Base-by-base conservation (phyloP, 78 protist genomes). In the Chrysochromulina tobinii region DNA sequence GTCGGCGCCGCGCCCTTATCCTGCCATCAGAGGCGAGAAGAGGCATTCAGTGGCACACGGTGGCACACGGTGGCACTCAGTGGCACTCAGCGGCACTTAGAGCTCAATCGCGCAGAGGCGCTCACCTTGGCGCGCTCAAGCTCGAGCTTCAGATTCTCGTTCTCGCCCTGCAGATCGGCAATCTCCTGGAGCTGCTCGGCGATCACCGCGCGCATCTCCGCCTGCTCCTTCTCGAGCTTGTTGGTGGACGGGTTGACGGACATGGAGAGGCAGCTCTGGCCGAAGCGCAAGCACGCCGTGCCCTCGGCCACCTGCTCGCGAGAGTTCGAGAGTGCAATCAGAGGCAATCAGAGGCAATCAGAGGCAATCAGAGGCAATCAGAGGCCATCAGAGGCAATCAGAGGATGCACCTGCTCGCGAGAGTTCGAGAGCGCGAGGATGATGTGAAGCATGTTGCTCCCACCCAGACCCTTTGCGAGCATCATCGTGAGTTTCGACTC, bases 181-280 rank as follows among this genome's bases (percentile, higher is more conserved):
- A 72, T 72, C 81, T 72, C 81, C 53, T 3, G 11, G n/a, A 72
- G 5, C 81, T 72, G 81, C 53, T 72, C 81, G 17, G 20, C 12
- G 81, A 72, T 72, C 81, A 72, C 81, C 21, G 81, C 81, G 21
- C 53, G 48, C 81, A 72, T 72, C 81, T 72, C 81, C 81, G 81
- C 81, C 81, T 72, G 81, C 53, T 72, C 81, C 81, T 72, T 72
- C 53, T 72, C 81, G 81, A 72, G 15, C 53, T 5, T 15, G 81
- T 72, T 72, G 54, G 81, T 61, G 21, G 20, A n/a, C 18, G 81
- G 57, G 53, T 72, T 38, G 81, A 72, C 17, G 15, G 81, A n/a
- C 81, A 72, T 72, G 21, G 38, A 27, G 48, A 72, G 81, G 27
- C 81, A 72, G 12, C 53, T n/a, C 17, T 72, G 81, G 81, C 81